These are phyloP conservation scores for Cynara cardunculus DNA, from an alignment of 129 eudicot species.

Conservation along the genomic window DNA sequence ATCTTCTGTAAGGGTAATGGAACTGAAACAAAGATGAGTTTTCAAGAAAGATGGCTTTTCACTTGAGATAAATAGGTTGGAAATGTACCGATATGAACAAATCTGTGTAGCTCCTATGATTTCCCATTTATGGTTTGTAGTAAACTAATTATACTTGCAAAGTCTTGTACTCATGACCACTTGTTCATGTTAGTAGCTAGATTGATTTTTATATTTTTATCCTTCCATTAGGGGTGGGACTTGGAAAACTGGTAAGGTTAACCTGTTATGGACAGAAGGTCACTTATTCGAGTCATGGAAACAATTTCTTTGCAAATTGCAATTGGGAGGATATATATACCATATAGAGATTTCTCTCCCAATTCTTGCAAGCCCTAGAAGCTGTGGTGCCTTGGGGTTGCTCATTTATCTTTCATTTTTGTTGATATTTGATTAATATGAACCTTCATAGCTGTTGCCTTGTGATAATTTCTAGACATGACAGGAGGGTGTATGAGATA, in stretches of 20 bases:
- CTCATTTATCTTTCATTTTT: neutral
- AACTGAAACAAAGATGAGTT: neutral
- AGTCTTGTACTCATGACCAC: neutral
- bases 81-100: neutral
- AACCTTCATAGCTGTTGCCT: neutral
- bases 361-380: neutral
- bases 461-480: neutral
- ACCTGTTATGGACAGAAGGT: neutral
- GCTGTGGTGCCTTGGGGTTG: neutral
- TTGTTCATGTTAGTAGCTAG: neutral
- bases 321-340: neutral
- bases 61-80: neutral
- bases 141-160: neutral
- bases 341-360: neutral
- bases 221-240: neutral
- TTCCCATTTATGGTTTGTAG: neutral
- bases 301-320: neutral
- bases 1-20: neutral
- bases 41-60: neutral
- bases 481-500: neutral
- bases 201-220: neutral
- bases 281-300: neutral
- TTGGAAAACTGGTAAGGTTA: neutral
- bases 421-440: neutral
- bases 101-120: neutral